Evolutionary conservation across 2,329 filamentous ascomycete genomes (phyloP), one percentile per base, ranked within the genome.

Genomic region (Daldinia sp.): DNA sequence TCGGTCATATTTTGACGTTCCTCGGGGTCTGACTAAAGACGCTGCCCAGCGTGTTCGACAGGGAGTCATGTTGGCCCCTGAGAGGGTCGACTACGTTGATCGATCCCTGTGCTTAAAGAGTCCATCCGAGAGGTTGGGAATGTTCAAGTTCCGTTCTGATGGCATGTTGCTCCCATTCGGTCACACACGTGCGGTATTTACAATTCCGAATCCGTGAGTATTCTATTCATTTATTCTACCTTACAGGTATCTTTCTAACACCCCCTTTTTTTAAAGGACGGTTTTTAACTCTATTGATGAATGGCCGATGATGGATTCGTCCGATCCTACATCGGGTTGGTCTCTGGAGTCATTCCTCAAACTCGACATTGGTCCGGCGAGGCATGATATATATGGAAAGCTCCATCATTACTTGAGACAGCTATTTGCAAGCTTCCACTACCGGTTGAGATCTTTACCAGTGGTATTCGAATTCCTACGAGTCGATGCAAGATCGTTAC

Each of bases 81-180:
- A 50, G 6, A 65, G 56, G 6, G 29, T 64, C 17, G 60, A 68
- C 35, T 43, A 47, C 23, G 17, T 45, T 6, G 34, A 61, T 11
- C 29, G 29, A 5, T 19, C 4, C 1, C n/a, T 58, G 25, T 59
- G 41, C 25, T n/a, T 19, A 11, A 62, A 52, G 11, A 25, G 52
- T 5, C 58, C 57, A 13, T 7, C 49, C 8, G 37, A 2, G 11
- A 58, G 50, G 30, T 25, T 66, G 9, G 49, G 34, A 7, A 48
- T 37, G 25, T 41, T 10, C 2, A 62, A 61, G 32, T 68, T 68
- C 37, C 48, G 45, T 2, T 10, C 54, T 1, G 65, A 68, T 21
- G 60, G 67, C 17, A 51, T 69, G 5, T 39, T 69, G 23, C 34
- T 66, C 7, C 67, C 67, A 1, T 69, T 68, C 39, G 54, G 65